Percentiles rank a stretch among this genome's conserved stretches.
Evolutionary conservation across 345 rosid species (phyloP).

Genomic region (Lagerstroemia speciosa): DNA sequence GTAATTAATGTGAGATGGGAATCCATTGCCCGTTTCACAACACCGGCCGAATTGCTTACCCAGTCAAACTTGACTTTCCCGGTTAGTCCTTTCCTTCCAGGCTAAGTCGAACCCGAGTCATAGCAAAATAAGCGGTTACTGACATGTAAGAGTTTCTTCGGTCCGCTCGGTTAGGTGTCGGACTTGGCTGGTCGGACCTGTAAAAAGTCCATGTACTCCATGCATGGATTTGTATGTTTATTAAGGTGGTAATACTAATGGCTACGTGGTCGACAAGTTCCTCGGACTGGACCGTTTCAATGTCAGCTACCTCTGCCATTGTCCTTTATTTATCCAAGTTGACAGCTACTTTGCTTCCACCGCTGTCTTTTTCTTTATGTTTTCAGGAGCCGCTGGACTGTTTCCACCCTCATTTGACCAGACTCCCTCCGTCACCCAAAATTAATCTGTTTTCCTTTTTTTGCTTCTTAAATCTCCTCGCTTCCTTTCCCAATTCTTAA

Average conservation of each 20-base stretch:
- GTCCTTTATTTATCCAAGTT: background rate
- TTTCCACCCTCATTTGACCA: slow-evolving; percentile 2
- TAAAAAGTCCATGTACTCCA: no score
- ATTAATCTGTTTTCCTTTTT: background rate
- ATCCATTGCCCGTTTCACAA: background rate
- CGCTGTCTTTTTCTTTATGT: background rate
- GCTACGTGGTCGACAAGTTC: background rate
- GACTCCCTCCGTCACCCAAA: background rate
- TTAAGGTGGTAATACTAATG: no score
- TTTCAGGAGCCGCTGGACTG: background rate
- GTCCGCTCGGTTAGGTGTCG: no score
- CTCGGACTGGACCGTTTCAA: slow-evolving; percentile 1
- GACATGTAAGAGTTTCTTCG: no score
- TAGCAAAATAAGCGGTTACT: no score
- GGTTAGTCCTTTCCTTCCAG: background rate
- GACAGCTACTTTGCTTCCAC: background rate
- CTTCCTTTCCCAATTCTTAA: background rate
- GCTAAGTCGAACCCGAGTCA: background rate
- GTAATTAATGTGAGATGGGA: background rate
- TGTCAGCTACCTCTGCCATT: background rate
- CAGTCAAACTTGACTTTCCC: background rate
- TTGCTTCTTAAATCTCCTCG: background rate
- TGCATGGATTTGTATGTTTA: no score
- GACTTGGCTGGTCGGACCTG: no score
- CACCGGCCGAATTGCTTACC: background rate